Percentiles rank a stretch among this genome's conserved stretches.
Evolutionary conservation across 73 alveolate genomes (phyloP).

Genomic region (Paramecium sexaurelia): DNA sequence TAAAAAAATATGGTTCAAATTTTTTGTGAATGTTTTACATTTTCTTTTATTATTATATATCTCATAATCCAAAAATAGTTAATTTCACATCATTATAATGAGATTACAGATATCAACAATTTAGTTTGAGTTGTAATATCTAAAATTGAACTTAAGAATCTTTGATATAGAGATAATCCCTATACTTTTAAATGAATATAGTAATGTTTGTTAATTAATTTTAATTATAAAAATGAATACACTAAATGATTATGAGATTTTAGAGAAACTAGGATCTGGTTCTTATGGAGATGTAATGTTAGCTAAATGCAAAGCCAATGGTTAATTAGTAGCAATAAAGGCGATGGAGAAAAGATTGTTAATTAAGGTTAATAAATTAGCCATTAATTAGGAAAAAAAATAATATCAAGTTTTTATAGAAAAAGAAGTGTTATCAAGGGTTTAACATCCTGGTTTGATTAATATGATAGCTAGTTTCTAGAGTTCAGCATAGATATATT

Average conservation of each 20-base stretch:
- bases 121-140: too few species aligned
- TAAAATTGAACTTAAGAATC: too few species aligned
- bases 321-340: conserved; percentile 5
- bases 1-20: too few species aligned
- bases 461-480: conserved; percentile 67
- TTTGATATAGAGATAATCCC: too few species aligned
- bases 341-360: not conserved
- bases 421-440: conserved; percentile 37
- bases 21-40: too few species aligned
- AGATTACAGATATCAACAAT: too few species aligned
- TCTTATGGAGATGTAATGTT: conserved; percentile 1
- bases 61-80: too few species aligned
- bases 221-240: not conserved
- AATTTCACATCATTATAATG: too few species aligned
- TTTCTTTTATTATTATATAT: too few species aligned
- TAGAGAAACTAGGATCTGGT: conserved; percentile 34
- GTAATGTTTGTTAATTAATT: not conserved
- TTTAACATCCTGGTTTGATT: conserved; percentile 72
- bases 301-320: not conserved
- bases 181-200: too few species aligned
- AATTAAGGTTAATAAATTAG: not conserved
- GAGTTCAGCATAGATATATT: conserved; percentile 62
- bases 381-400: conserved; percentile 40
- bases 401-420: conserved; percentile 60
- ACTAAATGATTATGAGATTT: not conserved